Evolutionary conservation across 805 yeast genomes (phyloP).

Genomic region (Lipomyces lipofer): DNA sequence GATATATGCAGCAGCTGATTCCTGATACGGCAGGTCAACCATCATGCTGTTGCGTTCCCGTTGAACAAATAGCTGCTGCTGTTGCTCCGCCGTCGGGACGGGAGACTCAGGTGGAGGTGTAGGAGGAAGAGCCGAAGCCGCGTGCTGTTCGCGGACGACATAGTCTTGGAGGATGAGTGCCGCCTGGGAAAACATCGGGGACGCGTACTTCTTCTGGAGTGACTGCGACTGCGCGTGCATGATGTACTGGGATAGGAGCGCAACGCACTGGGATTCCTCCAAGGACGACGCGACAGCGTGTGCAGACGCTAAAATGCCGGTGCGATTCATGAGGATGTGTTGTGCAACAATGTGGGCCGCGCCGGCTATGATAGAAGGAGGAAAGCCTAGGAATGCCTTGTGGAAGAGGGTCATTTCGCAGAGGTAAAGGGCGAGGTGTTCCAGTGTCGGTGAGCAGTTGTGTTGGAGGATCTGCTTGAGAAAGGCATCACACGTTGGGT

Average conservation of each 20-base stretch:
- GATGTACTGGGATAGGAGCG: constrained; percentile 39
- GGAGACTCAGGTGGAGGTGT: constrained; percentile 29
- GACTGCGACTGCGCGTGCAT: constrained; percentile 41
- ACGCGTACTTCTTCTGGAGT: constrained; percentile 43
- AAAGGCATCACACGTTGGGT: constrained; percentile 57
- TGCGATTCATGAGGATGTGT: constrained; percentile 26
- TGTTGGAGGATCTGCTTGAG: constrained; percentile 35
- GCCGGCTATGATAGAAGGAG: constrained; percentile 40
- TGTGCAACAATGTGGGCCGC: constrained; percentile 42
- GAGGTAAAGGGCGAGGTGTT: constrained; percentile 39
- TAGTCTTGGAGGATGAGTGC: constrained; percentile 32
- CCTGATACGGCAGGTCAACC: neutral
- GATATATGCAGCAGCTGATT: constrained; percentile 12
- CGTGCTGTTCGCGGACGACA: constrained; percentile 21
- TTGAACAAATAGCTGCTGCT: neutral
- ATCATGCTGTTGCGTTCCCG: constrained; percentile 2
- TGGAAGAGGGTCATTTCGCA: constrained; percentile 42
- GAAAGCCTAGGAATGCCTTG: constrained; percentile 36
- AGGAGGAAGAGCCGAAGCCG: constrained; percentile 22
- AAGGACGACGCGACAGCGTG: constrained; percentile 1
- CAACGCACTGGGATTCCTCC: constrained; percentile 38
- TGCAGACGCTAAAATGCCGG: neutral
- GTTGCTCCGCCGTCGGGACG: neutral
- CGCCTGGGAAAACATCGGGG: constrained; percentile 27
- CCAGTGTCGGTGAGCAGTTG: constrained; percentile 26